Base-by-base conservation (phyloP, 768 basidiomycete species). In the Mycena rebaudengoi region DNA sequence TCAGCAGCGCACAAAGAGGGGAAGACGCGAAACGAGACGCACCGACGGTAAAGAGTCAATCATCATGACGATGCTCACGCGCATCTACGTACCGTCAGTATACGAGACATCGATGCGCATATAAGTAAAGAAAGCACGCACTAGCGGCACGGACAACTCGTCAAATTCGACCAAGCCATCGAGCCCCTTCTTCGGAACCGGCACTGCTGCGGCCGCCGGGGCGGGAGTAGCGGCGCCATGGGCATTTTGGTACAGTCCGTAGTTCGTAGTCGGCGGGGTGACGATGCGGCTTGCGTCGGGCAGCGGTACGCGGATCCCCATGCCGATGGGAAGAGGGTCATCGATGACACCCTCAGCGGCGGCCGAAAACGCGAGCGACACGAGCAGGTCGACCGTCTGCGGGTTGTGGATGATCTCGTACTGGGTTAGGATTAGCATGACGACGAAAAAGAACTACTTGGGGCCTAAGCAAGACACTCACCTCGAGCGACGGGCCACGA, bases 331-430 rank as follows among this genome's bases (percentile, higher is more conserved):
- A 7, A 89, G 77, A 12, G 86, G 88, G 16, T 88, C 86, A 12
- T 86, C 82, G 50, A 89, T 74, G 3, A 79, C 79, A 3, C 78
- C 75, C 63, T 89, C 88, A 8, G 76, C 74, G 0, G 88, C 88
- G 1, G 88, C 82, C 20, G 79, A 73, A 67, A 88, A 89, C 0
- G 88, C 79, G 7, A 91, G 76, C 20, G 88, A 89, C 20, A 91
- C 82, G 5, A 92, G 83, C 10, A 92, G 81, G 65, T 92, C 90
- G 29, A 92, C 90, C 0, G 85, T 85, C 43, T 79, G 75, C 0
- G 88, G 80, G 64, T 91, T 91, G 59, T 84, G 83, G 20, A 85
- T 77, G 56, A 92, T 89, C 72, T 92, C 91, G 66, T 91, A 90
- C 89, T 91, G 50, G 1, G 30, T 0, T 21, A 35, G 1, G 28